Base-by-base conservation (phyloP, 2,329 filamentous ascomycete genomes). In the Colletotrichum agaves region DNA sequence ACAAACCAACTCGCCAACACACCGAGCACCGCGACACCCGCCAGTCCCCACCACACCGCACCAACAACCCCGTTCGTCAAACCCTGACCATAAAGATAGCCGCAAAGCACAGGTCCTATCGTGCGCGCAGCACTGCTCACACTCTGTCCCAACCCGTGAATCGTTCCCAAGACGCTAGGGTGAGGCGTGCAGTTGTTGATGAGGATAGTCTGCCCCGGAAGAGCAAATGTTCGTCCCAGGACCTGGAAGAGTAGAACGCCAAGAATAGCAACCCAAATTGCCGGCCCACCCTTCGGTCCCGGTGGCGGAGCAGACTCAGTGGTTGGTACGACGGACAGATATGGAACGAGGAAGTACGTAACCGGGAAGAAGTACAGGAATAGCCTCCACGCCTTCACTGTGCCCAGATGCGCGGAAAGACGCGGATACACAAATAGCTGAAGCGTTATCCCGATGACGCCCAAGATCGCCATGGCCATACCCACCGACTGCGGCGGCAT, bases 401-500 rank as follows among this genome's bases (percentile, higher is more conserved):
- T 91, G 37, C 92, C 93, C 1, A 93, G 84, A 2, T 85, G 85
- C 2, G 84, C 81, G 52, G 92, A 92, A 17, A 93, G 79, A 33
- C 80, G 79, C 1, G 92, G 92, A 74, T 94, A 95, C 10, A 93
- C 79, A 56, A 91, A 81, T 11, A 93, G 84, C 75, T 94, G 91
- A 50, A 96, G 82, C 0, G 84, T 80, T 41, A 96, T 90, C n/a
- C 93, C 93, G 47, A 95, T 88, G 55, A 87, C 79, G 8, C 93
- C 93, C 15, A 96, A 85, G 58, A 92, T 89, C 2, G 92, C 89
- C 81, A 94, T 93, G 4, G 91, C 91, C 47, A 92, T 80, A n/a
- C 93, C 93, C 35, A 96, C 91, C 2, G 87, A 86, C 1, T 86
- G 84, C 0, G 92, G 89, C 0, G 87, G 87, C 59, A 96, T 85